Conservation (phyloP, 495 filamentous ascomycete species). For the Aspergillus ostianus region DNA sequence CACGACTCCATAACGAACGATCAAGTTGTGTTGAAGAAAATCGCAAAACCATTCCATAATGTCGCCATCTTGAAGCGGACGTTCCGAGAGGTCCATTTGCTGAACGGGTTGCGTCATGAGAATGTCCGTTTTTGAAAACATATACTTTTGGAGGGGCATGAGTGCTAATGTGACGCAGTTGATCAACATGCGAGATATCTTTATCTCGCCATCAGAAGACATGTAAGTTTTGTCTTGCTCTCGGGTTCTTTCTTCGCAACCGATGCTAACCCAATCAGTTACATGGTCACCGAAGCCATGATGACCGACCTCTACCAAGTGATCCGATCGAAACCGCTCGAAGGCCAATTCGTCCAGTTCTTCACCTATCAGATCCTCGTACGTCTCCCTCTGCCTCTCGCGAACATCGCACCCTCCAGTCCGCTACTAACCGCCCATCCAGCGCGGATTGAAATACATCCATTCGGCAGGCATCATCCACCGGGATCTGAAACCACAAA, state of each 20-base stretch:
- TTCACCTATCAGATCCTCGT: slow-evolving; percentile 98
- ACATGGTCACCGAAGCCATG: slow-evolving; percentile 94
- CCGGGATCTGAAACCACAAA: slow-evolving; percentile 92
- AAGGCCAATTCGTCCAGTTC: slow-evolving; percentile 99
- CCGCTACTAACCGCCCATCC: neutral
- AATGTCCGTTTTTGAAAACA: slow-evolving; percentile 57
- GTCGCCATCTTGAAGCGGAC: slow-evolving; percentile 93
- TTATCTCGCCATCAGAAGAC: slow-evolving; percentile 96
- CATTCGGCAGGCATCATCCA: slow-evolving; percentile 96
- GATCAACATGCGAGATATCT: slow-evolving; percentile 96
- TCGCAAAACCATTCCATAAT: slow-evolving; percentile 99
- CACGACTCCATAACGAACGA: slow-evolving; percentile 91
- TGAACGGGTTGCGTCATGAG: slow-evolving; percentile 93
- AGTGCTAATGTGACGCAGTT: slow-evolving; percentile 52
- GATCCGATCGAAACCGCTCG: slow-evolving; percentile 86
- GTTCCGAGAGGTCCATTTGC: slow-evolving; percentile 90
- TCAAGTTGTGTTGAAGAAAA: slow-evolving; percentile 96
- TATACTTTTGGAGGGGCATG: too few species aligned
- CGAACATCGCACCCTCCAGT: neutral
- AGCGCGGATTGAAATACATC: slow-evolving; percentile 97
- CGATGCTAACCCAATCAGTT: slow-evolving; percentile 49
- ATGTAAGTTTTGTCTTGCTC: slow-evolving; percentile 64
- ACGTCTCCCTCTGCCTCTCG: neutral
- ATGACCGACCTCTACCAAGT: slow-evolving; percentile 94
- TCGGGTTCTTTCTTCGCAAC: neutral